Evolutionary conservation across 2,329 filamentous ascomycete species (phyloP), one percentile per base, ranked within the genome.

Genomic region (Orbilia blumenaviensis): DNA sequence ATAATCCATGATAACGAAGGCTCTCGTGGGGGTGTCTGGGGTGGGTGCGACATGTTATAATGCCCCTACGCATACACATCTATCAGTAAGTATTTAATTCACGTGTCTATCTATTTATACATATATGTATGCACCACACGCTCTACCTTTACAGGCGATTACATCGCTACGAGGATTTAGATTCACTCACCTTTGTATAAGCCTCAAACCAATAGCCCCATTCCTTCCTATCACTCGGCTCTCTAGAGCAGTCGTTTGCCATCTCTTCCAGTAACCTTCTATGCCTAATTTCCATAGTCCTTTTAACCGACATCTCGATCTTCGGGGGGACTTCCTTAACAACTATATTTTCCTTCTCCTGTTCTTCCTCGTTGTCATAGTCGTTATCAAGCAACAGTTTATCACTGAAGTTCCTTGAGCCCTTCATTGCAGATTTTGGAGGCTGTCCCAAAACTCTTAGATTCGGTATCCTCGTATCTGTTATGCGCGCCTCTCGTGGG

Each of bases 21-120:
- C 14, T 78, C 78, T 3, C 78, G 75, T 14, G 78, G 78, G 14
- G 82, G 82, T 23, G 82, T 81, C 18, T 80, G 66, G n/a, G 82
- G 82, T 14, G 82, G 82, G 48, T 80, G 80, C 1, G 78, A 80
- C 38, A 83, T 58, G 56, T 81, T 83, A 67, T 79, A 83, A 16
- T 80, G 78, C 2, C 82, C 82, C 80, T 83, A 42, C 21, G 23
- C 2, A 12, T 21, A 23, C 42, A 9, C 18, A 4, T 4, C 42
- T 12, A 23, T 2, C 5, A 3, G 18, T 46, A 2, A 46, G 42
- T 3, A 23, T 23, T 10, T 21, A 3, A 46, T 46, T 2, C 14
- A 42, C n/a, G n/a, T n/a, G n/a, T n/a, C n/a, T 21, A 32, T 2
- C 14, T 41, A 41, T 6, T 12, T 50, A 50, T 34, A 52, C 23